A percentile compares a stretch with the other conserved stretches of the same genome.
Conservation (phyloP, 139 green algal genomes). For the Zygnema cylindricum region DNA sequence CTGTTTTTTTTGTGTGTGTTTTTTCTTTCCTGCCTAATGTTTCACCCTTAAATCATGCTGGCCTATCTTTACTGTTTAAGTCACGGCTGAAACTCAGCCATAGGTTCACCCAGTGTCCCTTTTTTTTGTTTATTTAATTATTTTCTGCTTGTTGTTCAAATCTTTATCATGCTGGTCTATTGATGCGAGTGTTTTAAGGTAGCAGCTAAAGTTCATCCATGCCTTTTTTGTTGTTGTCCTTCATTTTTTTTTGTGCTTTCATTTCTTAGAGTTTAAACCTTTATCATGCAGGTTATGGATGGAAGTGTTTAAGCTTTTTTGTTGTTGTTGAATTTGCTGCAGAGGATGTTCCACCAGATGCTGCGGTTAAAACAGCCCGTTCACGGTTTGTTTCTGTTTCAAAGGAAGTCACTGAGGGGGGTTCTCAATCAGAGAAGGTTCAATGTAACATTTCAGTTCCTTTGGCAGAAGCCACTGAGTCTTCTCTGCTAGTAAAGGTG, state of each 20-base stretch:
- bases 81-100: not conserved
- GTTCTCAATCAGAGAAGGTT: too few species aligned
- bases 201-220: not conserved
- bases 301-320: not conserved
- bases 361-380: not conserved
- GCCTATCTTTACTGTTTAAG: too few species aligned
- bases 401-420: not conserved
- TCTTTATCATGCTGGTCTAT: not conserved
- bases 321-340: not conserved
- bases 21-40: too few species aligned
- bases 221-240: not conserved
- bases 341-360: not conserved
- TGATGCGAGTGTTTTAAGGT: too few species aligned
- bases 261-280: too few species aligned
- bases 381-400: not conserved
- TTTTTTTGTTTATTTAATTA: not conserved
- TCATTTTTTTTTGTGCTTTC: not conserved
- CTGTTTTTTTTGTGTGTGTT: too few species aligned
- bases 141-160: not conserved
- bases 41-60: too few species aligned
- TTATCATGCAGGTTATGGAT: too few species aligned
- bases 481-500: not conserved
- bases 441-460: not conserved
- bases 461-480: too few species aligned
- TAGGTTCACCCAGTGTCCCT: not conserved